Evolutionary conservation across 305 asterid species (phyloP), one percentile per base, ranked within the genome.

Genomic region (Fraxinus floribunda): DNA sequence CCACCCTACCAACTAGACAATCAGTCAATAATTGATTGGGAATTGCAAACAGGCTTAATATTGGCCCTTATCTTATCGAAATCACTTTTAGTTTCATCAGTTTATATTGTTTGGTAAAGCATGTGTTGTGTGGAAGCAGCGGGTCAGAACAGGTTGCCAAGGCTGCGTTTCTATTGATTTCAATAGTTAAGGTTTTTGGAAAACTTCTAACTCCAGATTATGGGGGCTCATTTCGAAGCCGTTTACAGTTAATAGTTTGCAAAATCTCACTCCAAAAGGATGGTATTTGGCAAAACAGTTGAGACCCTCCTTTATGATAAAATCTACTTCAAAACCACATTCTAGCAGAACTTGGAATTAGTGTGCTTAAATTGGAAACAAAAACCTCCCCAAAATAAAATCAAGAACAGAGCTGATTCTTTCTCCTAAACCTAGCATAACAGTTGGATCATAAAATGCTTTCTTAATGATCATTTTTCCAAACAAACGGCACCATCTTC

Each of bases 1-100:
- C 79, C 76, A 24, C 81, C 18, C n/a, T 66, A 79, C 60, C 52
- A 44, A 49, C 34, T 32, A 80, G 60, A 18, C 10, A 52, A 22
- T 52, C 38, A 30, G 11, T 46, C n/a, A 8, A 35, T 35, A 26
- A 18, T 32, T 46, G 34, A 32, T 18, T 10, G 68, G 78, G 30
- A 70, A 41, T 24, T 79, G 36, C 68, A 57, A 20, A 57, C 11
- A 18, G 68, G 20, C 68, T 22, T 57, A 57, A 57, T 57, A 57
- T 20, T 6, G 36, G 36, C 74, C 38, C 74, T 22, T 66, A 3
- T 9, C 36, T 3, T 66, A 24, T 66, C 13, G 36, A 24, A 24
- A 66, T 11, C 73, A 32, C 73, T 66, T 29, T 26, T 66, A 11
- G 16, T 66, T 66, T 8, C 18, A 24, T 4, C 74, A 66, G n/a